Evolutionary conservation across 2,329 filamentous ascomycete species (phyloP).

Genomic region (Alternaria novae-zelandiae): DNA sequence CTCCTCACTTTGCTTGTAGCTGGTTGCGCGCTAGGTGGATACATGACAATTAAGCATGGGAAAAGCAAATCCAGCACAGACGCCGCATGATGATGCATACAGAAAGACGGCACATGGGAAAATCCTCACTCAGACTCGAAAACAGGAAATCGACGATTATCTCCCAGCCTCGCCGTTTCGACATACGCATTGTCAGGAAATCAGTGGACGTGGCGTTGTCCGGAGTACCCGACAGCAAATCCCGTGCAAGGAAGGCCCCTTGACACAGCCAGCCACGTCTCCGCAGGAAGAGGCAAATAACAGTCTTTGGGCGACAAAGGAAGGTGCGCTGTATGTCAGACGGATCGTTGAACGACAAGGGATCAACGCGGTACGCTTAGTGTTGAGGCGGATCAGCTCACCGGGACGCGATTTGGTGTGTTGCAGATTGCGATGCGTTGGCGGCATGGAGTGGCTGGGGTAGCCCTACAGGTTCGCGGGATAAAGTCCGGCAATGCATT

Average conservation of each 20-base stretch:
- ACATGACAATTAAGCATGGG: conserved; percentile 24
- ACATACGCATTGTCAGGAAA: not conserved
- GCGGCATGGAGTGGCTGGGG: conserved; percentile 1
- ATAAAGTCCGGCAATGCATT: not conserved
- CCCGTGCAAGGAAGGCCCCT: conserved; percentile 22
- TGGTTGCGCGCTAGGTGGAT: conserved; percentile 27
- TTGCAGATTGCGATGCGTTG: conserved; percentile 9
- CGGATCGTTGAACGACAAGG: conserved; percentile 16
- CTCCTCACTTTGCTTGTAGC: conserved; percentile 28
- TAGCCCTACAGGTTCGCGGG: not conserved
- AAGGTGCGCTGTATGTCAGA: not conserved
- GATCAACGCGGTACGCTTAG: not conserved
- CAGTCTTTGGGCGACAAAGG: conserved; percentile 5
- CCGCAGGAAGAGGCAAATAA: conserved; percentile 3
- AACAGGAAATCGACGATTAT: not conserved
- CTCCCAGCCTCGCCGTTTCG: not conserved
- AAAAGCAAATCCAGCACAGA: conserved; percentile 9
- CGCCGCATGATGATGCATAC: not conserved
- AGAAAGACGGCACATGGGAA: not conserved
- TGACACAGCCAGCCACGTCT: not conserved
- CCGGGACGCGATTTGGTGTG: not conserved
- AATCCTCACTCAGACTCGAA: not conserved
- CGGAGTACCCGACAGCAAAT: conserved; percentile 11
- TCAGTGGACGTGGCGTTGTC: conserved; percentile 12
- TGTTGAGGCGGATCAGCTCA: not conserved